Percentiles rank a stretch among this genome's conserved stretches.
Evolutionary conservation across 1,139 yeast species (phyloP).

Genomic region (Sugiyamaella grinbergsii): DNA sequence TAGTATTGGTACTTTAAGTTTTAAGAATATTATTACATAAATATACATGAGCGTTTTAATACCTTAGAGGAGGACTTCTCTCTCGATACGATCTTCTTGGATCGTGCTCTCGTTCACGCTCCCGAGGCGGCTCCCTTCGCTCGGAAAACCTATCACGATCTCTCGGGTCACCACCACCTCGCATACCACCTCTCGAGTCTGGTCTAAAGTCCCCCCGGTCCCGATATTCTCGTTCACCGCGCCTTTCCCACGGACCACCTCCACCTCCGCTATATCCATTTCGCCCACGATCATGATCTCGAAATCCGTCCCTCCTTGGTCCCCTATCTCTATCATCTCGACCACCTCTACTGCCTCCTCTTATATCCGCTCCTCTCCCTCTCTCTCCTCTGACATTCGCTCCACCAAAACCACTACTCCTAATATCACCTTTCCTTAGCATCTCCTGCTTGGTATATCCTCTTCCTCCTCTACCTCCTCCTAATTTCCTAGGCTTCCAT

Average conservation of each 20-base stretch:
- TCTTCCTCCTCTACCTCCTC: constrained; percentile 75
- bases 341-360: constrained; percentile 16
- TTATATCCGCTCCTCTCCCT: constrained; percentile 21
- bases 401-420: constrained; percentile 21
- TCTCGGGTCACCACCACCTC: not conserved
- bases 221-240: not conserved
- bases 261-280: not conserved
- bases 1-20: too few species aligned
- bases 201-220: not conserved
- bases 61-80: constrained; percentile 9
- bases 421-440: constrained; percentile 23
- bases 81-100: constrained; percentile 3
- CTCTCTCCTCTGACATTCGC: too few species aligned
- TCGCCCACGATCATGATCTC: constrained; percentile 3
- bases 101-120: not conserved
- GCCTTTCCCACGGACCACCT: not conserved
- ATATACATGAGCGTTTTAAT: not conserved
- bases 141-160: constrained; percentile 3
- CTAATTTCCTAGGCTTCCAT: constrained; percentile 80
- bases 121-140: not conserved
- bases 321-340: constrained; percentile 1
- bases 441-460: constrained; percentile 44
- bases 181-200: not conserved
- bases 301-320: constrained; percentile 1
- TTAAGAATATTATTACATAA: not conserved